Base-by-base conservation (phyloP, 1,284 basidiomycete species). In the Sparassis latifolia region DNA sequence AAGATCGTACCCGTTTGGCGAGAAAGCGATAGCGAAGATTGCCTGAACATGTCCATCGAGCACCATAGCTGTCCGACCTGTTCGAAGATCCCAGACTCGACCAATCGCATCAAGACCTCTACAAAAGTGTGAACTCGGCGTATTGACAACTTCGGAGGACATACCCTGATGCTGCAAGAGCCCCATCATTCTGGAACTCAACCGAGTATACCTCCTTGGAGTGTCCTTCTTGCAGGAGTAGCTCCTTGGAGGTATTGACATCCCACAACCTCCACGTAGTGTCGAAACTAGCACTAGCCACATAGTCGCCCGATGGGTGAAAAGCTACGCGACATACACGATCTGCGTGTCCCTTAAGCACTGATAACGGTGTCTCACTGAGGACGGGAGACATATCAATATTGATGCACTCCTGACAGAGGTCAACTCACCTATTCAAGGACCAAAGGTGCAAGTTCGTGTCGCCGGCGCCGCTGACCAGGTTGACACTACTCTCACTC, bases 191-290 rank as follows among this genome's bases (percentile, higher is more conserved):
- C 65, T 99, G 97, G 66, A 97, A 99, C 51, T 95, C 92, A 20
- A 99, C 79, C 2, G 92, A 78, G 65, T 97, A 98, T 0, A 99
- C 95, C 66, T 97, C 95, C 65, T 95, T 95, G 12, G 93, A 95
- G 65, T 99, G 97, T 0, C 97, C 97, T 66, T 99, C 96, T 69
- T 99, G 97, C 2, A 93, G 68, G 27, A 97, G 72, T 2, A 99
- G 69, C 62, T 97, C 94, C 62, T 84, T 81, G 2, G 83, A 73
- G 1, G 83, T 89, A 43, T 78, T 75, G 2, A 93, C 86, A 66
- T 99, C 95, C 97, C 97, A 99, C 44, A 99, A 69, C 39, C 97
- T 76, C 96, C 97, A 99, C n/a, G 96, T 93, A 3, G 92, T 97
- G 67, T 99, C 97, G 61, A 96, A 99, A 52, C 92, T 92, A 0